Evolutionary conservation across 371 early-diverging fungal species (phyloP).

Genomic region (Actinomortierella ambigua): DNA sequence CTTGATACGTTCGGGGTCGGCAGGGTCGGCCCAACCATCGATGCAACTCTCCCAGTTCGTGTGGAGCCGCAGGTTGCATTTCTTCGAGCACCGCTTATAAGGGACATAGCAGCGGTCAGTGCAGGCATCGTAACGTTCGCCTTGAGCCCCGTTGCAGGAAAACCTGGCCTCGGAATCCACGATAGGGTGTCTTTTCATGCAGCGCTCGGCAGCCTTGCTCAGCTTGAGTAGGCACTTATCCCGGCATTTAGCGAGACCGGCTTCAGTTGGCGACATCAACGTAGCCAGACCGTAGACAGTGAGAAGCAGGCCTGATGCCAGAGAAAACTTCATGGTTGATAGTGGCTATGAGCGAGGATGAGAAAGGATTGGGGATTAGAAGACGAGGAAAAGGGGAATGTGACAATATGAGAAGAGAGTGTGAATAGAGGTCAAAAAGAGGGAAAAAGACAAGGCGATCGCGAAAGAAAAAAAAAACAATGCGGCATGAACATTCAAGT

Average conservation of each 20-base stretch:
- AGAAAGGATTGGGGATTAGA: neutral
- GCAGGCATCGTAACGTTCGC: neutral
- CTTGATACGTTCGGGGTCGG: slow-evolving; percentile 6
- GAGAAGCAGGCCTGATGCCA: slow-evolving; percentile 4
- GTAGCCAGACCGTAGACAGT: slow-evolving; percentile 3
- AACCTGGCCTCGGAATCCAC: slow-evolving; percentile 8
- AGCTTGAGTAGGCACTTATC: neutral
- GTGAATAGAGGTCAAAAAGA: too few relatives aligned
- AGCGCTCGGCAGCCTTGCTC: slow-evolving; percentile 5
- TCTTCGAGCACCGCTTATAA: neutral
- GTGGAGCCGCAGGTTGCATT: neutral
- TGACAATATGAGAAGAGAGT: too few relatives aligned
- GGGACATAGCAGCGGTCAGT: neutral
- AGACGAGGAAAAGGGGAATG: neutral
- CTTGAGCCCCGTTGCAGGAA: neutral
- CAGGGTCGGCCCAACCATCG: neutral
- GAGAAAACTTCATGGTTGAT: slow-evolving; percentile 5
- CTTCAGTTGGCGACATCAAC: slow-evolving; percentile 2
- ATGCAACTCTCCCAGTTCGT: slow-evolving; percentile 7
- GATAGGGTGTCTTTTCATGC: slow-evolving; percentile 9
- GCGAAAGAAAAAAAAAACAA: too few relatives aligned
- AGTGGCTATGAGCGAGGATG: slow-evolving; percentile 1
- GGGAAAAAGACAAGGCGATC: too few relatives aligned
- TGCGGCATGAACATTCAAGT: too few relatives aligned
- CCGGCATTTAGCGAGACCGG: neutral